phyloP scores from a whole-genome alignment of 2,329 filamentous ascomycete species.

The Fragosphaeria purpurea region DNA sequence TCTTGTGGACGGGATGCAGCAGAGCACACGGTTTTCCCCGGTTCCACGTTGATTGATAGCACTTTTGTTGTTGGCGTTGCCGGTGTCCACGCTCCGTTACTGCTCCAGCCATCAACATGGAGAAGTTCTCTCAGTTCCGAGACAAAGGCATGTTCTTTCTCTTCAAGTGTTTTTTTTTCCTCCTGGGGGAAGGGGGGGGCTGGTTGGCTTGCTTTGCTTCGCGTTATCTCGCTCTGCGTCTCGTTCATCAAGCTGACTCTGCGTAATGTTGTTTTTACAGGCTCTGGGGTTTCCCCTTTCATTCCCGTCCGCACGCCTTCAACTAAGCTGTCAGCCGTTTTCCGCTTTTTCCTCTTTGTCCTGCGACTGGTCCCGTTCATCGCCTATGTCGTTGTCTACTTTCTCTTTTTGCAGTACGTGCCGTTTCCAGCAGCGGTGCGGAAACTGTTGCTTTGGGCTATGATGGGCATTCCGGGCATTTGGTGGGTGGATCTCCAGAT shows the following conservation, averaged over 20 bases:
- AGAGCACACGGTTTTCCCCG: no score
- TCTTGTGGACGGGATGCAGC: no score
- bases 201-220: no score
- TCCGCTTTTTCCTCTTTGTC: conserved; percentile 65
- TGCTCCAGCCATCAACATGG: conserved; percentile 45
- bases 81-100: no score
- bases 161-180: no score
- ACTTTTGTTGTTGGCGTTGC: no score
- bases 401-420: conserved; percentile 72
- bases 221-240: no score
- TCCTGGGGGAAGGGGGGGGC: no score
- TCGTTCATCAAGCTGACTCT: no score
- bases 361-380: conserved; percentile 72
- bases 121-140: conserved; percentile 89
- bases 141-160: conserved; percentile 70
- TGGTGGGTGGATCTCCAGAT: conserved; percentile 99
- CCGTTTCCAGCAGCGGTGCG: conserved; percentile 50
- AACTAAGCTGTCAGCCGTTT: conserved; percentile 51
- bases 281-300: conserved; percentile 93
- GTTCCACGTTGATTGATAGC: no score
- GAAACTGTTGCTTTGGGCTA: conserved; percentile 78
- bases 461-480: conserved; percentile 81
- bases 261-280: conserved; percentile 32
- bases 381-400: conserved; percentile 58
- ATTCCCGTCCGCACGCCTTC: conserved; percentile 62